Evolutionary conservation across 2,329 filamentous ascomycete genomes (phyloP), one percentile per base, ranked within the genome.

Genomic region (Amauroascus niger): DNA sequence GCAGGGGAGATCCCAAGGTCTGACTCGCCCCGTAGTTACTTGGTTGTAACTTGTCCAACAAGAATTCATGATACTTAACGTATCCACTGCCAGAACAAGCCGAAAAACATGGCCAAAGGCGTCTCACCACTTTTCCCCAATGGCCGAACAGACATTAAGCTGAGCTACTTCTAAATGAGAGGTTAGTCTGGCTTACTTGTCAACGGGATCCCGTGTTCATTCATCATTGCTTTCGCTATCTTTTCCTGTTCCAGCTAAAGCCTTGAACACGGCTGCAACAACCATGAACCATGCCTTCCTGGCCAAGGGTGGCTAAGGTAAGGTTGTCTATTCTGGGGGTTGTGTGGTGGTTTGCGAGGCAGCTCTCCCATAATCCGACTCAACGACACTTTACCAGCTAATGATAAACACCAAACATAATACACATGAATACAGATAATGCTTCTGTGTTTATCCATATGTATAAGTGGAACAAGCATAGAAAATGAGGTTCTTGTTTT

Each of bases 1-100:
- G 78, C 80, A 0, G 82, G 86, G 64, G 82, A 86, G 64, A 82
- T 84, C 39, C 80, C 71, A 9, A 63, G 65, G 65, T 69, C 58
- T 56, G 60, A n/a, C n/a, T n/a, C n/a, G n/a, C n/a, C n/a, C n/a
- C n/a, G n/a, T n/a, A n/a, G n/a, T n/a, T n/a, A n/a, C n/a, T n/a
- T n/a, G n/a, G n/a, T n/a, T n/a, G n/a, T n/a, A n/a, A n/a, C n/a
- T n/a, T n/a, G n/a, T n/a, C n/a, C n/a, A n/a, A n/a, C n/a, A n/a
- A n/a, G n/a, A n/a, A n/a, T n/a, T n/a, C n/a, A n/a, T n/a, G n/a
- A n/a, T n/a, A n/a, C n/a, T n/a, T n/a, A n/a, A n/a, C n/a, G n/a
- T n/a, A n/a, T n/a, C n/a, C n/a, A n/a, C n/a, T n/a, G n/a, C 48
- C 26, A 67, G 66, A 20, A 68, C 69, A 1, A 70, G 68, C 47